phyloP scores from a whole-genome alignment of 192 early-diverging fungal species.

The Endogone sp. region DNA sequence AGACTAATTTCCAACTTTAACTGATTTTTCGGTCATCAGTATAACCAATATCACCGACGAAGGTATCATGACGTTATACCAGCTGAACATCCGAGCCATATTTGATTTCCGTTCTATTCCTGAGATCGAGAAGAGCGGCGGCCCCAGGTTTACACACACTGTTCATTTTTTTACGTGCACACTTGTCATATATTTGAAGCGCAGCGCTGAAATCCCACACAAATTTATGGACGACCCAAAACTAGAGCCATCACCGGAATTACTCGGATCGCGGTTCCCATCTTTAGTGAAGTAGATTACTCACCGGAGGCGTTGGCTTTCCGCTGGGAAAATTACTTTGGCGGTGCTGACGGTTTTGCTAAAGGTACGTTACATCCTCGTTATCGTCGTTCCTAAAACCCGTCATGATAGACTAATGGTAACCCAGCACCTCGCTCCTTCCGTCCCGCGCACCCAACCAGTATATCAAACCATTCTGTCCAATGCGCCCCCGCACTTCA shows the following conservation, averaged over 20 bases:
- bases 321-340: conserved; percentile 52
- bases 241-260: conserved; percentile 33
- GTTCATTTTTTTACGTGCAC: too few species aligned
- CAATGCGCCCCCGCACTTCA: conserved; percentile 34
- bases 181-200: too few species aligned
- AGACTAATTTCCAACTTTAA: too few species aligned
- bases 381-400: too few species aligned
- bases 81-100: conserved; percentile 41
- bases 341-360: conserved; percentile 47
- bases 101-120: conserved; percentile 53
- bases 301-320: conserved; percentile 49
- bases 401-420: too few species aligned
- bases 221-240: neutral
- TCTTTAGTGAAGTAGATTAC: conserved; percentile 51
- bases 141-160: neutral
- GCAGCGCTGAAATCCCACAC: too few species aligned
- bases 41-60: conserved; percentile 37
- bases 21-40: conserved; percentile 30
- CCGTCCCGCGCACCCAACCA: neutral
- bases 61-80: conserved; percentile 38
- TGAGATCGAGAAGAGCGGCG: conserved; percentile 29
- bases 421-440: too few species aligned
- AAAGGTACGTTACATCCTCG: conserved; percentile 27
- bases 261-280: conserved; percentile 37
- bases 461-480: conserved; percentile 44